Evolutionary conservation across 257 asterid genomes (phyloP).

Genomic region (Salvia splendens): DNA sequence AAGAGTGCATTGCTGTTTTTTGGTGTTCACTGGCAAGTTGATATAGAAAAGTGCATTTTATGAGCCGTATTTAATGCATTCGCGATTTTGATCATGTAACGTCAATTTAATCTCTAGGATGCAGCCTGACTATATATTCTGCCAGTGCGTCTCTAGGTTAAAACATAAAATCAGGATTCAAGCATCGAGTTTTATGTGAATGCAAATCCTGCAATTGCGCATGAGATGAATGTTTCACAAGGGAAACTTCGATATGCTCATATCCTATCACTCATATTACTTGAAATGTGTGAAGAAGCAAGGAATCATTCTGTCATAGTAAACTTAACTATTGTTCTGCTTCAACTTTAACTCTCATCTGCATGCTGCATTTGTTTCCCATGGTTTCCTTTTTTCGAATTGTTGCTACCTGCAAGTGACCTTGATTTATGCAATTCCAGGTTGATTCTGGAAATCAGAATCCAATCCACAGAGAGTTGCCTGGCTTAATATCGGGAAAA

Average conservation of each 20-base stretch:
- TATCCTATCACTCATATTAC: not conserved
- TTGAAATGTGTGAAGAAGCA: not conserved
- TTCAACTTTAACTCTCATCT: slow-evolving; percentile 11
- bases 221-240: not conserved
- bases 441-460: slow-evolving; percentile 64
- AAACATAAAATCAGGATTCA: slow-evolving; percentile 8
- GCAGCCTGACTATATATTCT: not conserved
- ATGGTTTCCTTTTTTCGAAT: slow-evolving; percentile 10
- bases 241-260: slow-evolving; percentile 13
- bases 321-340: slow-evolving; percentile 11
- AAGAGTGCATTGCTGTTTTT: not conserved
- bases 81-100: not conserved
- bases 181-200: not conserved
- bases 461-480: slow-evolving; percentile 63
- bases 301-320: not conserved
- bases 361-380: slow-evolving; percentile 10
- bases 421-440: slow-evolving; percentile 42
- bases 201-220: not conserved
- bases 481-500: slow-evolving; percentile 49
- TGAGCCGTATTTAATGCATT: slow-evolving; percentile 13
- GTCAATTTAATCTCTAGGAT: slow-evolving; percentile 14
- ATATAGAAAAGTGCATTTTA: slow-evolving; percentile 1
- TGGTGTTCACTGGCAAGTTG: slow-evolving; percentile 8
- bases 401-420: too few species aligned
- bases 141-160: slow-evolving; percentile 8